Percentiles rank a stretch among this genome's conserved stretches.
Evolutionary conservation across 2,329 filamentous ascomycete genomes (phyloP).

Genomic region (Monosporascus cannonballus): DNA sequence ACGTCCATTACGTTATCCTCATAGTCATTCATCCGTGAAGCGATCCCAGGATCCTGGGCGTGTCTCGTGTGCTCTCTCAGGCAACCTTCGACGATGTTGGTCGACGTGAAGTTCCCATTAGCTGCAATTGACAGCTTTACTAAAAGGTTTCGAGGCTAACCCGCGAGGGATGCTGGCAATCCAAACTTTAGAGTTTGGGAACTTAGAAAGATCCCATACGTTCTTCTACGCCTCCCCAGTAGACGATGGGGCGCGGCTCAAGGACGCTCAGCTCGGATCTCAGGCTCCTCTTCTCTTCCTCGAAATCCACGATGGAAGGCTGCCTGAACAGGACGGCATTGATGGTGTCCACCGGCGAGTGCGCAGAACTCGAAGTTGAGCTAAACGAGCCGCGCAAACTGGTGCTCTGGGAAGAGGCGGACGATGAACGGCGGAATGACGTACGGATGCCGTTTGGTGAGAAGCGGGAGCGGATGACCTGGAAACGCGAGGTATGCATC

Average conservation of each 20-base stretch:
- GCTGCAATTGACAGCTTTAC: no score
- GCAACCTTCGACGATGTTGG: no score
- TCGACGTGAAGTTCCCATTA: no score
- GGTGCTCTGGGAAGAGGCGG: constrained; percentile 36
- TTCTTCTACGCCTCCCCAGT: constrained; percentile 59
- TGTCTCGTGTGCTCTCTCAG: no score
- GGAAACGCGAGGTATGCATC: constrained; percentile 45
- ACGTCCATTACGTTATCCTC: no score
- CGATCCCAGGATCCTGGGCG: no score
- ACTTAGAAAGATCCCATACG: constrained; percentile 41
- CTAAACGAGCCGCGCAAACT: constrained; percentile 35
- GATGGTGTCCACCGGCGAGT: constrained; percentile 43
- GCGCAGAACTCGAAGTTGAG: constrained; percentile 39
- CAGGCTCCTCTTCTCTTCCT: constrained; percentile 50
- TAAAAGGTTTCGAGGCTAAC: no score
- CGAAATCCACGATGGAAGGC: constrained; percentile 49
- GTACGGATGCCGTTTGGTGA: constrained; percentile 42
- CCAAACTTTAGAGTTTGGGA: constrained; percentile 20
- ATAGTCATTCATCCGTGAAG: no score
- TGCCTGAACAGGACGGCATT: constrained; percentile 55
- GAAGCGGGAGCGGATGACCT: constrained; percentile 45
- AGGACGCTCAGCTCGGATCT: constrained; percentile 49
- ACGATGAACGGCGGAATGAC: constrained; percentile 47
- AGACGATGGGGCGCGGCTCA: constrained; percentile 56
- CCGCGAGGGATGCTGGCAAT: no score